Evolutionary conservation across 2,329 filamentous ascomycete genomes (phyloP).

Genomic region (Ophiostoma sp.): DNA sequence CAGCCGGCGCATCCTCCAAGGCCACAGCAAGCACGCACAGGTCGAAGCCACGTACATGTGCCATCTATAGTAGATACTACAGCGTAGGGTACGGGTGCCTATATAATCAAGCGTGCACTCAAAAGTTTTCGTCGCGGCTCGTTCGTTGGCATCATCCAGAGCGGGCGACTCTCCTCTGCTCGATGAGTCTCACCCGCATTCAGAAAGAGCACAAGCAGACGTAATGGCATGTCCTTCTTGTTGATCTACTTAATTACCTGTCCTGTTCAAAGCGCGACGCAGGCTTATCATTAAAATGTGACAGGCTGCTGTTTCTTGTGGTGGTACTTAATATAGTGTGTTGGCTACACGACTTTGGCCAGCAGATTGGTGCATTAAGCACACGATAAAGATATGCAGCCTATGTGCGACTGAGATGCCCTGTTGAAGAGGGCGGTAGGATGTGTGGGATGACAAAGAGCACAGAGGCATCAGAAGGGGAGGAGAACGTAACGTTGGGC

Average conservation of each 20-base stretch:
- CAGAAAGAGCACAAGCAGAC: too few relatives aligned
- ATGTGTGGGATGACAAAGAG: background rate
- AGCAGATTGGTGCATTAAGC: constrained; percentile 10
- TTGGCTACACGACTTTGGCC: constrained; percentile 9
- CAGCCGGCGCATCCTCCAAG: background rate
- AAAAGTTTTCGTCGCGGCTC: background rate
- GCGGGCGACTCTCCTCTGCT: too few relatives aligned
- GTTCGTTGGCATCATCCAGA: too few relatives aligned
- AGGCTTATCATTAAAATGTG: too few relatives aligned
- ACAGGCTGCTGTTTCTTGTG: background rate
- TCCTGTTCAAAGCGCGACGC: too few relatives aligned
- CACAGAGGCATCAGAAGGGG: background rate
- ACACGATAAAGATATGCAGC: constrained; percentile 16
- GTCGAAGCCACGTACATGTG: too few relatives aligned
- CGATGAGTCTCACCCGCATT: too few relatives aligned
- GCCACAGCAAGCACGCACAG: background rate
- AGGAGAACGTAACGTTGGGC: background rate
- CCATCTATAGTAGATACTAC: too few relatives aligned
- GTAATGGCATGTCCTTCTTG: too few relatives aligned
- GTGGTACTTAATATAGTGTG: background rate
- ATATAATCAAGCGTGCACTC: background rate
- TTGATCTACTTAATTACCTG: background rate
- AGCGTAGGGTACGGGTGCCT: background rate
- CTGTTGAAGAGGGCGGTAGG: background rate
- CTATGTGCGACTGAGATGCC: constrained; percentile 8